phyloP scores from a whole-genome alignment of 495 filamentous ascomycete species.

The Xylaria telfairii region DNA sequence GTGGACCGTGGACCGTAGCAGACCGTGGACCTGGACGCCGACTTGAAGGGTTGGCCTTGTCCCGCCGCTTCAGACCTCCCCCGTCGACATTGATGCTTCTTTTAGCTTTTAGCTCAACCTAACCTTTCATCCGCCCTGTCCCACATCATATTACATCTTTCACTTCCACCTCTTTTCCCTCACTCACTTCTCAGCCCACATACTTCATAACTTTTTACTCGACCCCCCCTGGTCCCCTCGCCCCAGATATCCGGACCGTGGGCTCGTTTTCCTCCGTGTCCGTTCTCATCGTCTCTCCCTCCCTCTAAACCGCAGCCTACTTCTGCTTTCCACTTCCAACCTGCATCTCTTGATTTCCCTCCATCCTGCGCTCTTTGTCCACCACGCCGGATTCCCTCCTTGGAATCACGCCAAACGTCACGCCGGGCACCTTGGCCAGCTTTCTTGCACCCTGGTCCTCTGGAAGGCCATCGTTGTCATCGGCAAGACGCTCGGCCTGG shows the following conservation, averaged over 20 bases:
- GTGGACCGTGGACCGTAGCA: constrained; percentile 24
- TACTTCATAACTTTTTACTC: constrained; percentile 2
- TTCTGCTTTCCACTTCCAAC: constrained; percentile 21
- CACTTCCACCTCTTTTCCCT: constrained; percentile 28
- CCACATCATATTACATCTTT: constrained; percentile 44
- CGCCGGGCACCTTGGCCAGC: constrained; percentile 2
- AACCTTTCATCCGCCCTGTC: constrained; percentile 40
- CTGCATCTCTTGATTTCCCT: constrained; percentile 15
- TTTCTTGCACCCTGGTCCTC: not conserved
- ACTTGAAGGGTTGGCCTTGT: constrained; percentile 39
- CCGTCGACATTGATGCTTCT: constrained; percentile 38
- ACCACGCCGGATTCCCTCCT: constrained; percentile 6
- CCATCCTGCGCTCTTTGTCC: constrained; percentile 7
- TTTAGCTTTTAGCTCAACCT: constrained; percentile 42
- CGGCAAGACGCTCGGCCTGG: constrained; percentile 34
- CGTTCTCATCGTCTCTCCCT: not conserved
- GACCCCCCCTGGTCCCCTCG: not conserved
- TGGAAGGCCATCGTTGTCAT: constrained; percentile 13
- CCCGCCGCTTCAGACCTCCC: constrained; percentile 45
- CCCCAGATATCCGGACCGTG: not conserved
- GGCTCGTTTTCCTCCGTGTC: not conserved
- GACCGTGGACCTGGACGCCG: constrained; percentile 35
- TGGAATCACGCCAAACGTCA: not conserved
- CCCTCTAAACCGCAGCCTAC: not conserved
- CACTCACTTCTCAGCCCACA: constrained; percentile 2